phyloP scores from a whole-genome alignment of 2,329 filamentous ascomycete genomes.

The Sporothrix protearum region DNA sequence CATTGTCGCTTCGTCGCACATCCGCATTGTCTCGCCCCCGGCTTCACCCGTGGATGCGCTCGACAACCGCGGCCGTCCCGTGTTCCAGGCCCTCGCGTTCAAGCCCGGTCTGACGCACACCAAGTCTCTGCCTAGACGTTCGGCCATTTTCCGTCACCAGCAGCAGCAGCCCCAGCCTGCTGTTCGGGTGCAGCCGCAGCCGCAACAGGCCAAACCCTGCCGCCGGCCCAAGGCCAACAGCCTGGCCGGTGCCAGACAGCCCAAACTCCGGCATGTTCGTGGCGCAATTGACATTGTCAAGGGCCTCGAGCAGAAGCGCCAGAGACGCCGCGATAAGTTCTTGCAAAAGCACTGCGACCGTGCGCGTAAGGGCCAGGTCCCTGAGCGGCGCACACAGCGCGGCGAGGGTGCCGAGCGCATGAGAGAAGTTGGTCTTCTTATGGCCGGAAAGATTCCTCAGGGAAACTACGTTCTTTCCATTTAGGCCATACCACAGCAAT shows the following conservation, averaged over 20 bases:
- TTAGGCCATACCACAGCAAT: slow-evolving; percentile 38
- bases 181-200: slow-evolving; percentile 29
- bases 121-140: slow-evolving; percentile 79
- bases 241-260: slow-evolving; percentile 35
- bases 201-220: slow-evolving; percentile 37
- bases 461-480: slow-evolving; percentile 76
- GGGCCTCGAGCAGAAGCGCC: slow-evolving; percentile 88
- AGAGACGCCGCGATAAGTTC: slow-evolving; percentile 88
- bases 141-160: slow-evolving; percentile 62
- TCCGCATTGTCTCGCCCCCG: slow-evolving; percentile 44
- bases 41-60: slow-evolving; percentile 41
- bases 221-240: slow-evolving; percentile 34
- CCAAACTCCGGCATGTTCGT: slow-evolving; percentile 63
- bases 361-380: slow-evolving; percentile 63
- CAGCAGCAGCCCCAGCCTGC: slow-evolving; percentile 30
- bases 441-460: slow-evolving; percentile 73
- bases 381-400: slow-evolving; percentile 65
- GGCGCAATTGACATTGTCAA: slow-evolving; percentile 98
- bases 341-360: slow-evolving; percentile 86
- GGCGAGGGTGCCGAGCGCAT: slow-evolving; percentile 91
- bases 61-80: slow-evolving; percentile 36
- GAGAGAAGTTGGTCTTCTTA: slow-evolving; percentile 83
- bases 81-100: slow-evolving; percentile 47
- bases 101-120: slow-evolving; percentile 70
- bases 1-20: neutral